A percentile compares a stretch with the other conserved stretches of the same genome.
These are phyloP conservation scores for Peterozyma toletana DNA, from an alignment of 805 yeast genomes.

Conservation along the genomic window DNA sequence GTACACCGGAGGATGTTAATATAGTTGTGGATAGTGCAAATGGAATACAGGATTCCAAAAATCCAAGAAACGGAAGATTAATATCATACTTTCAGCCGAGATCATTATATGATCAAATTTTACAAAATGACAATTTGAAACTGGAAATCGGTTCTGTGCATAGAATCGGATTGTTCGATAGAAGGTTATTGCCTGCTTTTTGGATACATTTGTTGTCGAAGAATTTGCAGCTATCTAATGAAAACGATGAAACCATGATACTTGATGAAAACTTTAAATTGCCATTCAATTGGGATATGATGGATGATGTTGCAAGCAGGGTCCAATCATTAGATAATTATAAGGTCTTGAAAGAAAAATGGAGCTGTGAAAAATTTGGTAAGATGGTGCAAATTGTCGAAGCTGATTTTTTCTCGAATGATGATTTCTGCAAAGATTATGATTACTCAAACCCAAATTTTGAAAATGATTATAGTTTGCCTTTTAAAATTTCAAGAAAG, in stretches of 20 bases:
- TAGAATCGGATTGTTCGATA: constrained; percentile 1
- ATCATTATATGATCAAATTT: too few species aligned
- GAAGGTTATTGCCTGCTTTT: constrained; percentile 8
- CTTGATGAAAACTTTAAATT: constrained; percentile 4
- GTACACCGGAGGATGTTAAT: too few species aligned
- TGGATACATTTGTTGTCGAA: constrained; percentile 3
- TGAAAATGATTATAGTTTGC: constrained; percentile 4
- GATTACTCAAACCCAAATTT: constrained; percentile 6
- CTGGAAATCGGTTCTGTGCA: too few species aligned
- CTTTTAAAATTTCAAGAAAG: constrained; percentile 3
- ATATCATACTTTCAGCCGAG: too few species aligned
- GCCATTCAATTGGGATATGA: constrained; percentile 9
- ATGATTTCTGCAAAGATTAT: constrained; percentile 5
- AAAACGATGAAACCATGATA: background rate
- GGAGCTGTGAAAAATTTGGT: constrained; percentile 2
- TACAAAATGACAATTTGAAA: too few species aligned
- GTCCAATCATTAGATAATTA: constrained; percentile 6
- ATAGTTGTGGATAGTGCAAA: too few species aligned
- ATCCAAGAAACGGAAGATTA: too few species aligned
- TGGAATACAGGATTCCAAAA: too few species aligned
- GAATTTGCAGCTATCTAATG: background rate
- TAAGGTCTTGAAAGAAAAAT: background rate
- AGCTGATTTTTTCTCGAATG: constrained; percentile 1
- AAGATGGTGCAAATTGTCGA: background rate
- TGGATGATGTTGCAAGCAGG: constrained; percentile 4